Evolutionary conservation across 768 basidiomycete genomes (phyloP).

Genomic region (Dacryopinax spathularia): DNA sequence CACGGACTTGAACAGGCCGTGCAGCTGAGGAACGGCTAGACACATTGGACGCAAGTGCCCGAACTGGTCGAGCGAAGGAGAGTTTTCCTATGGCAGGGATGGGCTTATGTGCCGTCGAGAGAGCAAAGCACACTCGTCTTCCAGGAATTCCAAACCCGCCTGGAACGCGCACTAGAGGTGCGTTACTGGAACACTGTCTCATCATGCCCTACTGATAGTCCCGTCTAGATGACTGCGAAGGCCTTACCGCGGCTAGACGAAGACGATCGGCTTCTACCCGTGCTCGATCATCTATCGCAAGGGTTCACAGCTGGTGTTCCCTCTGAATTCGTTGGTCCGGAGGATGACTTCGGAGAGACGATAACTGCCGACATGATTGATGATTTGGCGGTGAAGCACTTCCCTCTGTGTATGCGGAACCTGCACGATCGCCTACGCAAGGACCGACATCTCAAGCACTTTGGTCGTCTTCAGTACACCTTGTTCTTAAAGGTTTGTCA

Average conservation of each 20-base stretch:
- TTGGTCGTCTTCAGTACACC: constrained; percentile 78
- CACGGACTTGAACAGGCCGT: background rate
- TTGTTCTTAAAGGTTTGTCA: constrained; percentile 77
- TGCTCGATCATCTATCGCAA: constrained; percentile 81
- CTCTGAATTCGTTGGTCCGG: constrained; percentile 52
- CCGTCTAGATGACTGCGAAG: constrained; percentile 59
- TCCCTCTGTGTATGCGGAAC: constrained; percentile 90
- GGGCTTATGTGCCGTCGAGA: constrained; percentile 72
- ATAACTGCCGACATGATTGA: constrained; percentile 94
- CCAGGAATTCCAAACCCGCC: constrained; percentile 62
- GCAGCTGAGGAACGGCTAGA: constrained; percentile 32
- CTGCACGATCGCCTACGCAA: constrained; percentile 63
- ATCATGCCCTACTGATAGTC: background rate
- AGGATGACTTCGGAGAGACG: constrained; percentile 40
- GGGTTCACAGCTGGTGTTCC: constrained; percentile 86
- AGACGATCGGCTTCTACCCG: constrained; percentile 76
- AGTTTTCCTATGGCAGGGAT: constrained; percentile 63
- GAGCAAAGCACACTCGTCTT: constrained; percentile 76
- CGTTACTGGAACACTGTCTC: constrained; percentile 11
- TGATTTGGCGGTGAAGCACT: constrained; percentile 70
- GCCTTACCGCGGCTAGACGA: constrained; percentile 84
- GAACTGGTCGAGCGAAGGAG: constrained; percentile 73
- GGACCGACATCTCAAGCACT: constrained; percentile 84
- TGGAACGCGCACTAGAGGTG: constrained; percentile 69
- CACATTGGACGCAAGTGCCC: constrained; percentile 91